Evolutionary conservation across 352 stramenopile genomes (phyloP), one percentile per base, ranked within the genome.

Genomic region (Globisporangium ultimum): DNA sequence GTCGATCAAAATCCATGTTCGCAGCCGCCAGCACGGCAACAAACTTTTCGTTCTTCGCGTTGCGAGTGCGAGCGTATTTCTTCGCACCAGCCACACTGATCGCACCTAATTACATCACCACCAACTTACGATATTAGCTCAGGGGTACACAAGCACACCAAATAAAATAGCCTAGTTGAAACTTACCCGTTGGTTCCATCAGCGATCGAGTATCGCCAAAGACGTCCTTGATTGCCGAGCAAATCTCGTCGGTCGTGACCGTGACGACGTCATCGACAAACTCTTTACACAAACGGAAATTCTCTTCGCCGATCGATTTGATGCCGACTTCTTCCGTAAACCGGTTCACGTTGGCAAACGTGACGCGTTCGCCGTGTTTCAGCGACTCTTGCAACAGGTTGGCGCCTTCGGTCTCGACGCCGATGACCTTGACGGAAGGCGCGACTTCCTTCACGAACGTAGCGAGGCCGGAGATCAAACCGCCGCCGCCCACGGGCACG

Each of bases 1-100:
- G 81, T 17, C 97, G 90, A 72, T 99, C 95, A 78, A 99, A 99
- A 78, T 99, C 97, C 96, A 99, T 99, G 74, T 99, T 99, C n/a
- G 97, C 97, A 11, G 97, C 97, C 10, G 93, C 98, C 46, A 98
- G 87, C 48, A 99, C 91, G 8, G 93, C 95, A 13, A 98, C 94
- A 54, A 98, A 93, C 46, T 88, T 98, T 56, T 91, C 78, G 45
- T 90, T 76, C 36, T 66, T 51, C 2, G 66, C 63, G 22, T 78
- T 66, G 36, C 67, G 66, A 14, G 72, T 45, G 15, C 63, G 72
- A 32, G 95, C 86, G 72, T 98, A 98, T 52, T 98, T 98, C 67
- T 98, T 98, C 58, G 93, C 84, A 28, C 96, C 97, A 32, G 97
- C 97, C 43, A 99, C 93, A 60, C 89, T 97, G 46, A 99, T 87